A percentile compares a stretch with the other conserved stretches of the same genome.
Evolutionary conservation across 495 filamentous ascomycete genomes (phyloP).

Genomic region (Aspergillus baeticus): DNA sequence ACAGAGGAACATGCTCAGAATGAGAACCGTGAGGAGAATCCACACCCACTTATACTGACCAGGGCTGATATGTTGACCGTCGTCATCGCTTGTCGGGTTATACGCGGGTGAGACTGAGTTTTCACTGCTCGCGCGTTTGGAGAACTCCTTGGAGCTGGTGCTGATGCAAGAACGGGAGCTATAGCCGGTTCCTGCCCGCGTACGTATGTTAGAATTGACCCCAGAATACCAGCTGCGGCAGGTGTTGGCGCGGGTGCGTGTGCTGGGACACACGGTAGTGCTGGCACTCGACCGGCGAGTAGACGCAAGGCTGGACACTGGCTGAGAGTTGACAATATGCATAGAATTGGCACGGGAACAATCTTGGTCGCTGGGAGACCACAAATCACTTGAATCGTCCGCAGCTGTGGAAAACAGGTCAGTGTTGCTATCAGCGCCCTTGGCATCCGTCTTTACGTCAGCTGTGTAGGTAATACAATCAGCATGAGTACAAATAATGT

Average conservation of each 20-base stretch:
- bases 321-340: too few relatives aligned
- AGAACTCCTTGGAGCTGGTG: background rate
- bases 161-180: background rate
- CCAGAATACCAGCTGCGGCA: too few relatives aligned
- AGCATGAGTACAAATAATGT: background rate
- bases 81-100: background rate
- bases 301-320: too few relatives aligned
- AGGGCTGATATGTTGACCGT: slow-evolving; percentile 1
- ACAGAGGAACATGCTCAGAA: slow-evolving; percentile 32
- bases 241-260: background rate
- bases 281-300: too few relatives aligned
- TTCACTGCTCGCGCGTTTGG: too few relatives aligned
- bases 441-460: background rate
- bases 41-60: slow-evolving; percentile 36
- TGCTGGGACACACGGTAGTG: background rate
- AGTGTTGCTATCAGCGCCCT: too few relatives aligned
- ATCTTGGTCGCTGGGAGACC: too few relatives aligned
- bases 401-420: too few relatives aligned
- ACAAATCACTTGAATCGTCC: too few relatives aligned
- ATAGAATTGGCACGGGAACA: too few relatives aligned
- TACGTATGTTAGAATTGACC: too few relatives aligned
- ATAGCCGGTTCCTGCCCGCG: background rate
- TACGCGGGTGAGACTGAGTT: background rate
- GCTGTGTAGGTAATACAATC: background rate
- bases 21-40: slow-evolving; percentile 26